phyloP scores from a whole-genome alignment of 1,139 yeast genomes.

The Yamadazyma diddensiae region DNA sequence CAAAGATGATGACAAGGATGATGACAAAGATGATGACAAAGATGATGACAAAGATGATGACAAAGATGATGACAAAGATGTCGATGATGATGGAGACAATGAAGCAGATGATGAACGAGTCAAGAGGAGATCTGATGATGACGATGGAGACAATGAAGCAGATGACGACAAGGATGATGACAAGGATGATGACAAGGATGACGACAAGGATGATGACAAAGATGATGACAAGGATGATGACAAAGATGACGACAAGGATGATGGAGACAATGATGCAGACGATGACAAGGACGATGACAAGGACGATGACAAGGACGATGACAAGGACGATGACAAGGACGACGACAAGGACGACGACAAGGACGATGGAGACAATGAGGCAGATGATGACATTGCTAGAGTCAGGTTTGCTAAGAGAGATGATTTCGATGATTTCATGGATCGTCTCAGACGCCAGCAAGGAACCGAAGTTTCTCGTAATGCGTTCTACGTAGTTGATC shows the following conservation, averaged over 20 bases:
- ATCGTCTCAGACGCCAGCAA: slow-evolving; percentile 1
- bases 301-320: slow-evolving; percentile 2
- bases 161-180: slow-evolving; percentile 1
- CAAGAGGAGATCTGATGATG: neutral
- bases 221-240: slow-evolving; percentile 3
- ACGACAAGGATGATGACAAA: slow-evolving; percentile 3
- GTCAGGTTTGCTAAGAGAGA: too few relatives aligned
- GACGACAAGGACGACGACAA: slow-evolving; percentile 3
- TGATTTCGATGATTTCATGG: neutral
- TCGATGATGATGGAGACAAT: slow-evolving; percentile 3
- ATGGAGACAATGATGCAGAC: neutral
- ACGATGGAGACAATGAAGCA: too few relatives aligned
- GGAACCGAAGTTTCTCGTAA: neutral
- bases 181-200: slow-evolving; percentile 1
- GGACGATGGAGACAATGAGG: slow-evolving; percentile 3
- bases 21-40: too few relatives aligned
- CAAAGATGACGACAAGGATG: slow-evolving; percentile 2
- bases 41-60: slow-evolving; percentile 4
- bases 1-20: neutral
- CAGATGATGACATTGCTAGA: too few relatives aligned
- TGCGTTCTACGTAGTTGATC: neutral
- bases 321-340: neutral
- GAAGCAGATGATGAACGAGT: too few relatives aligned
- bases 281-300: slow-evolving; percentile 3
- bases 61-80: neutral